phyloP scores from a whole-genome alignment of 139 green algal genomes.

The Coelastrella sp. region DNA sequence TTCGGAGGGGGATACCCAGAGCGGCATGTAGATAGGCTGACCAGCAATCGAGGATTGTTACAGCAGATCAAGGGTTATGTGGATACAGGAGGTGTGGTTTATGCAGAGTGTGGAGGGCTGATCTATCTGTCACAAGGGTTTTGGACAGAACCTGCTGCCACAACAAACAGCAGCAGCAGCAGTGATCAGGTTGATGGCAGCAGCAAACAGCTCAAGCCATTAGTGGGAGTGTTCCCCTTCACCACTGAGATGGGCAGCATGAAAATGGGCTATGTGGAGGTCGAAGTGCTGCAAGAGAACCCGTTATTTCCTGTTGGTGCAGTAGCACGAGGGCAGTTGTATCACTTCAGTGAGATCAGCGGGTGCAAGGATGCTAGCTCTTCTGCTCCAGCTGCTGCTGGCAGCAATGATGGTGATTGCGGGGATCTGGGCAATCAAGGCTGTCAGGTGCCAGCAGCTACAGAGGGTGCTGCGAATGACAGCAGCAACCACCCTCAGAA shows the following conservation, averaged over 20 bases:
- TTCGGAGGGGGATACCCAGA: constrained; percentile 91
- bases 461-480: not conserved
- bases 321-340: constrained; percentile 78
- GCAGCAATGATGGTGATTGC: not conserved
- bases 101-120: constrained; percentile 91
- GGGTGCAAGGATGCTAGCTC: not conserved
- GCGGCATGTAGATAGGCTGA: constrained; percentile 71
- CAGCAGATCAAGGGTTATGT: constrained; percentile 76
- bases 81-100: constrained; percentile 87
- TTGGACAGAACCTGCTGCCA: not conserved
- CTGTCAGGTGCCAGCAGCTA: not conserved
- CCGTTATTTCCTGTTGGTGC: constrained; percentile 72
- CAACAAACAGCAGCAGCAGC: not conserved
- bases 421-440: not conserved
- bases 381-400: not conserved
- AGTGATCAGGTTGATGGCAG: not conserved
- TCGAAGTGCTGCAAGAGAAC: constrained; percentile 61
- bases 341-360: constrained; percentile 66
- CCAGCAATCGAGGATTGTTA: constrained; percentile 69
- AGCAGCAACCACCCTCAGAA: not conserved
- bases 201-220: constrained; percentile 10
- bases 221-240: constrained; percentile 89
- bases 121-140: constrained; percentile 66
- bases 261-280: constrained; percentile 86
- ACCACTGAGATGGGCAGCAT: constrained; percentile 66